Percentiles rank a stretch among this genome's conserved stretches.
Conservation (phyloP, 2,329 filamentous ascomycete genomes). For the Thermothelomyces thermophilus region DNA sequence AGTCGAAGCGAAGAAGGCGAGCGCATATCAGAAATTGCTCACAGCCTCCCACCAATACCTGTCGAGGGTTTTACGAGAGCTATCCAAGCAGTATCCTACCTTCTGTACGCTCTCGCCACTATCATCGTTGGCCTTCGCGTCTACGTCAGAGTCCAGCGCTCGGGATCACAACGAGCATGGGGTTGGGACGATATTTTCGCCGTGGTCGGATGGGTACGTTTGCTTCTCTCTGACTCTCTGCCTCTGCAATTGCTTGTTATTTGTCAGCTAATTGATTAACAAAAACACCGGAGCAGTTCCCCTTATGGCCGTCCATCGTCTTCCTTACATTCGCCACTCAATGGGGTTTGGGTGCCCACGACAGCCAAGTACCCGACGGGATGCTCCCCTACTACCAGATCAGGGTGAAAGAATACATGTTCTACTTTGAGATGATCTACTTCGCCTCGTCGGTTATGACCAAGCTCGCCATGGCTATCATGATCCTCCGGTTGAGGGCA, state of each 20-base stretch:
- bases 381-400: not conserved
- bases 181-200: not conserved
- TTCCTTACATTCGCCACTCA: not conserved
- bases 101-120: not conserved
- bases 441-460: not conserved
- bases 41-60: not conserved
- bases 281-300: not conserved
- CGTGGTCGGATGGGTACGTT: not conserved
- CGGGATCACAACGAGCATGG: not conserved
- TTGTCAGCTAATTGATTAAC: not conserved
- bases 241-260: not conserved
- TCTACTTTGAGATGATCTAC: not conserved
- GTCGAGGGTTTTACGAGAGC: not conserved
- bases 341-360: not conserved
- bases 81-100: not conserved
- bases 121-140: not conserved
- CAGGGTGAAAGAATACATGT: not conserved
- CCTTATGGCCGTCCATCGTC: not conserved
- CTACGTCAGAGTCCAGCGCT: not conserved
- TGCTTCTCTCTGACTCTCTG: not conserved
- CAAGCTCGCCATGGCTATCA: not conserved
- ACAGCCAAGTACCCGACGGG: not conserved
- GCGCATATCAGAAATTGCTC: not conserved
- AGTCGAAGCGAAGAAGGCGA: not conserved
- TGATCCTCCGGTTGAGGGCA: not conserved